A percentile compares a stretch with the other conserved stretches of the same genome.
Evolutionary conservation across 1,284 basidiomycete species (phyloP).

Genomic region (Exsudoporus floridanus): DNA sequence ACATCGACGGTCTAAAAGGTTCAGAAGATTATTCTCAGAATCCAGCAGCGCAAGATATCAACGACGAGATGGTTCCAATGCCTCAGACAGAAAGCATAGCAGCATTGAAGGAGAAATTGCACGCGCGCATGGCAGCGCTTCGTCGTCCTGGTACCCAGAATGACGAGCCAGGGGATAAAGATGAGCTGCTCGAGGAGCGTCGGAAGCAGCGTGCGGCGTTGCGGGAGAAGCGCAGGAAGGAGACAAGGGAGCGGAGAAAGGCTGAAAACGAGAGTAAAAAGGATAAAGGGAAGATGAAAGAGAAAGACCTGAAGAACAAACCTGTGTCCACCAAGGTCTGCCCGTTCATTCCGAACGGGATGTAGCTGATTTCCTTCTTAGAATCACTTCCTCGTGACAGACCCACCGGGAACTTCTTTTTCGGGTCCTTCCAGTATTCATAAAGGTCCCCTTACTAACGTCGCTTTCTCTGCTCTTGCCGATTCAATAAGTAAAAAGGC

Average conservation of each 20-base stretch:
- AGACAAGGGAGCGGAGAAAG: conserved; percentile 78
- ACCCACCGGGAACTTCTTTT: conserved; percentile 37
- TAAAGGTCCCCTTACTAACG: conserved; percentile 50
- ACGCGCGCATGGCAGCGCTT: conserved; percentile 73
- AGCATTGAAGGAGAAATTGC: conserved; percentile 75
- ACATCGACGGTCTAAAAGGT: conserved; percentile 20
- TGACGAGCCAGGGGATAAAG: conserved; percentile 60
- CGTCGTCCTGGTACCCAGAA: conserved; percentile 45
- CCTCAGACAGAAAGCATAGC: conserved; percentile 64
- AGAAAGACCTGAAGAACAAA: conserved; percentile 35
- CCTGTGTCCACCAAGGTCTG: conserved; percentile 50
- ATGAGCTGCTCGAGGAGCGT: conserved; percentile 80
- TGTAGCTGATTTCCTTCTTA: conserved; percentile 32
- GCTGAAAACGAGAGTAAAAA: conserved; percentile 52
- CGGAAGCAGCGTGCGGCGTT: conserved; percentile 74
- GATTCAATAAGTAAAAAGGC: conserved; percentile 53
- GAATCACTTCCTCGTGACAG: conserved; percentile 75
- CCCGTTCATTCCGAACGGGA: neutral
- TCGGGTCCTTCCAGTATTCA: conserved; percentile 36
- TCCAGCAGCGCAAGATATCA: conserved; percentile 23
- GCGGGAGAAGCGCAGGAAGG: conserved; percentile 79
- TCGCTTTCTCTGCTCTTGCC: conserved; percentile 71
- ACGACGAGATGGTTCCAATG: conserved; percentile 59
- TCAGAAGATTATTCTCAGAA: conserved; percentile 33
- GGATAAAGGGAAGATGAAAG: conserved; percentile 47